A percentile compares a stretch with the other conserved stretches of the same genome.
Conservation (phyloP, 2,329 filamentous ascomycete genomes). For the Aspergillus sp. region DNA sequence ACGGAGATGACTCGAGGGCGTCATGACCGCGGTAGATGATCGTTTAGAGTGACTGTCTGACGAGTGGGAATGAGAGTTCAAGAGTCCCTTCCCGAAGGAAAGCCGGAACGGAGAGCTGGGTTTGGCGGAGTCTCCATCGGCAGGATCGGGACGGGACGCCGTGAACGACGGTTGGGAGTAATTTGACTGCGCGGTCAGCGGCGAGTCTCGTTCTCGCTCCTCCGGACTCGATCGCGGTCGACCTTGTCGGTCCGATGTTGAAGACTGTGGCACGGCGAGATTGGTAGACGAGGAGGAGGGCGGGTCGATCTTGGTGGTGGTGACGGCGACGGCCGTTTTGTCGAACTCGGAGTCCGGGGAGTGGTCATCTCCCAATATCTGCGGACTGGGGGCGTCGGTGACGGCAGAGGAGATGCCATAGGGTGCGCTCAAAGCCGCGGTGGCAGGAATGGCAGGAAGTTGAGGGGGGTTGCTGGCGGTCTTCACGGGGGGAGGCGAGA, state of each 20-base stretch:
- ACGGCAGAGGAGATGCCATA: conserved; percentile 23
- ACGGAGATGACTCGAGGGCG: conserved; percentile 24
- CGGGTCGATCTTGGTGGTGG: conserved; percentile 18
- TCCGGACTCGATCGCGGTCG: conserved; percentile 33
- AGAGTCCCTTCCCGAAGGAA: conserved; percentile 32
- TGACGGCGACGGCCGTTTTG: conserved; percentile 21
- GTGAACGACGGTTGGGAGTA: conserved; percentile 26
- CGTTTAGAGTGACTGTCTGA: conserved; percentile 26
- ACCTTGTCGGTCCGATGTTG: conserved; percentile 23
- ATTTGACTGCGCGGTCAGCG: conserved; percentile 25
- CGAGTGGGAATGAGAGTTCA: conserved; percentile 21
- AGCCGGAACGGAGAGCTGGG: conserved; percentile 36
- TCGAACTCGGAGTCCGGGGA: conserved; percentile 22
- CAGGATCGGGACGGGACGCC: conserved; percentile 20
- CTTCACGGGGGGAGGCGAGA: conserved; percentile 19
- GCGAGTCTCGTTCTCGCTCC: conserved; percentile 22
- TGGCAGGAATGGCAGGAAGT: conserved; percentile 31
- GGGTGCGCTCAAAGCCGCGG: conserved; percentile 28
- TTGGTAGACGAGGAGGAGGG: conserved; percentile 29
- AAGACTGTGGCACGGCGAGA: conserved; percentile 24
- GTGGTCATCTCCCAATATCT: conserved; percentile 19
- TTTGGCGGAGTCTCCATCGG: conserved; percentile 30
- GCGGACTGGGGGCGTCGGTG: conserved; percentile 16
- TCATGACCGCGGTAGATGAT: conserved; percentile 25
- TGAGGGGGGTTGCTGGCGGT: conserved; percentile 29